Evolutionary conservation across 768 basidiomycete species (phyloP), one percentile per base, ranked within the genome.

Genomic region (Phaeolepiota aurea): DNA sequence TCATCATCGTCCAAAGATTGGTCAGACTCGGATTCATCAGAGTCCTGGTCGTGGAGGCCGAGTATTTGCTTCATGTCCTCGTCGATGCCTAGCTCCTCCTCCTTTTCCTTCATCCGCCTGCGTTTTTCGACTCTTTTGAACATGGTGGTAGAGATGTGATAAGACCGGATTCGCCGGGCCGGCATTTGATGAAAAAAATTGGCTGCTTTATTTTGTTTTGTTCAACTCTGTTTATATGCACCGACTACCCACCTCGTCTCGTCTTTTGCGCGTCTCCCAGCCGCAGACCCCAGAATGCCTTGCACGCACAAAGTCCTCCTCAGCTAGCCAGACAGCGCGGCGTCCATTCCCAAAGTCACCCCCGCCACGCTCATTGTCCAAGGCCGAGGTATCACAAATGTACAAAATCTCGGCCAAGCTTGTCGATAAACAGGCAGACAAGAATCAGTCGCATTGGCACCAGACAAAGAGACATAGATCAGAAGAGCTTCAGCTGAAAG

Each of bases 111-210:
- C 50, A 71, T 79, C 50, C 68, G 68, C 18, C 69, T 71, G 34
- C 79, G 72, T 54, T 79, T 87, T 48, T 79, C 79, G 4, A 86
- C 68, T 44, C 87, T 76, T 61, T 89, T 88, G 68, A 86, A 87
- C 86, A 88, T 88, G 36, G 32, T 36, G 35, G 12, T 22, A 23
- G 31, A 35, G 33, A 16, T 7, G 25, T 34, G 32, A 37, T 33
- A n/a, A 20, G 41, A 23, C 37, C 11, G 13, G 46, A 25, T 3
- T 13, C 23, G 31, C 35, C 52, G 54, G 54, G n/a, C 50, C 54
- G 54, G 38, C 43, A 14, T 44, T 31, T 22, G 28, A 31, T 31
- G 9, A 10, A 14, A 31, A 14, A 10, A 14, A 31, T 31, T 9
- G 10, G 28, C 28, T 31, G 28, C 28, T 31, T 31, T 31, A 31